phyloP scores from a whole-genome alignment of 768 basidiomycete species.

The Phlegmacium glaucopus region DNA sequence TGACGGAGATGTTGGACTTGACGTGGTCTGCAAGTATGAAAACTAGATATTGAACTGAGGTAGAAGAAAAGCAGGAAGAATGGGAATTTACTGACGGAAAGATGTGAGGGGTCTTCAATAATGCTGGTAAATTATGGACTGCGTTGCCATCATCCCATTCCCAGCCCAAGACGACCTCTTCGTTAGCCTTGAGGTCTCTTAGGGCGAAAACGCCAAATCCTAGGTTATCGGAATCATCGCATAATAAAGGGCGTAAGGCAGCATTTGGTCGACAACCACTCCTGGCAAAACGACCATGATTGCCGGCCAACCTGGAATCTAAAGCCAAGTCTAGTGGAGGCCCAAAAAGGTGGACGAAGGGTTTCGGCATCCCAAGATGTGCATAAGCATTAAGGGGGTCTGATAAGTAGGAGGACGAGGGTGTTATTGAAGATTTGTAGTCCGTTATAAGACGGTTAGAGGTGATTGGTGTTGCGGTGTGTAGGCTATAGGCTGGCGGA shows the following conservation, averaged over 20 bases:
- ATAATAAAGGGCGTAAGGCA: conserved; percentile 53
- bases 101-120: conserved; percentile 53
- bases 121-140: conserved; percentile 71
- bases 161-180: conserved; percentile 90
- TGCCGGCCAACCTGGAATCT: conserved; percentile 73
- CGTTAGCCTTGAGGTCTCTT: conserved; percentile 67
- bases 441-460: conserved; percentile 58
- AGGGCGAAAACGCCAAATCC: conserved; percentile 81
- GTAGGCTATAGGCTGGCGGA: conserved; percentile 61
- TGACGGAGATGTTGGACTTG: conserved; percentile 52
- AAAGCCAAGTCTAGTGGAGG: conserved; percentile 76
- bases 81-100: conserved; percentile 58
- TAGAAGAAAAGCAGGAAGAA: conserved; percentile 11
- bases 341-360: conserved; percentile 75
- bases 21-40: conserved; percentile 32
- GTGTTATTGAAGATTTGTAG: conserved; percentile 59
- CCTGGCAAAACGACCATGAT: conserved; percentile 57
- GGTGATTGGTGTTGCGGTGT: conserved; percentile 56
- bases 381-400: conserved; percentile 89
- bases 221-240: conserved; percentile 33
- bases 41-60: conserved; percentile 11
- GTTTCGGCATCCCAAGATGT: conserved; percentile 78
- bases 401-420: conserved; percentile 63
- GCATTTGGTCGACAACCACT: conserved; percentile 67
- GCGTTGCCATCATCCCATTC: conserved; percentile 96